These are phyloP conservation scores for Pinus taeda DNA, from an alignment of 75 land plant species.

Conservation along the genomic window DNA sequence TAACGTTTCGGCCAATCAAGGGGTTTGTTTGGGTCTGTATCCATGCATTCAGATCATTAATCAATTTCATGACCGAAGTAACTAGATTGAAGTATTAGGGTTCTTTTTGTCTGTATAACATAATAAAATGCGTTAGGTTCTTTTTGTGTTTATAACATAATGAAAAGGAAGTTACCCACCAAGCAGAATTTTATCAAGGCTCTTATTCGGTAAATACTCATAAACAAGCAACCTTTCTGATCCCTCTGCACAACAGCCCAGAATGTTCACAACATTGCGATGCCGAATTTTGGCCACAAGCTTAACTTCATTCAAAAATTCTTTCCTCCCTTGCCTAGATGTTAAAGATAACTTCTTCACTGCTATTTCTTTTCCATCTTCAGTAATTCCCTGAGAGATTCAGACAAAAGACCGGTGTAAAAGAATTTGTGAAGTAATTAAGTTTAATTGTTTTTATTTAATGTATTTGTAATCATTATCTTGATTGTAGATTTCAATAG, in stretches of 20 bases:
- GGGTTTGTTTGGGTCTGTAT: background rate
- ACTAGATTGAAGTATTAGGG: background rate
- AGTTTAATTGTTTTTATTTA: too few relatives aligned
- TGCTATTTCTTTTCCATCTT: background rate
- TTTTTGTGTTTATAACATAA: background rate
- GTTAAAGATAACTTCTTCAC: background rate
- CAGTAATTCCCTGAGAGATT: background rate
- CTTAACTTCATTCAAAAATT: background rate
- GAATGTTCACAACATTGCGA: background rate
- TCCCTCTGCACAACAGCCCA: background rate
- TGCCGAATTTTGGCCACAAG: background rate
- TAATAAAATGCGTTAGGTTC: background rate
- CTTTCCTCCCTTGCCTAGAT: background rate
- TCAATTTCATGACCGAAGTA: background rate
- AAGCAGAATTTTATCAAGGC: background rate
- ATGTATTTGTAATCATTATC: too few relatives aligned
- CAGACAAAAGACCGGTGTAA: too few relatives aligned
- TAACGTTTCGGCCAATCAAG: conserved; percentile 26
- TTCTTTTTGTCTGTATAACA: background rate
- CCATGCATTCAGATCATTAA: background rate
- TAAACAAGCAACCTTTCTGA: background rate
- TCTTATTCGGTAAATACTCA: background rate
- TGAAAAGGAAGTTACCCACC: background rate
- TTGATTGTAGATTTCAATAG: too few relatives aligned
- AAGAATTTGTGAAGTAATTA: too few relatives aligned